Evolutionary conservation across 2,329 filamentous ascomycete species (phyloP).

Genomic region (Hymenoscyphus albidus): DNA sequence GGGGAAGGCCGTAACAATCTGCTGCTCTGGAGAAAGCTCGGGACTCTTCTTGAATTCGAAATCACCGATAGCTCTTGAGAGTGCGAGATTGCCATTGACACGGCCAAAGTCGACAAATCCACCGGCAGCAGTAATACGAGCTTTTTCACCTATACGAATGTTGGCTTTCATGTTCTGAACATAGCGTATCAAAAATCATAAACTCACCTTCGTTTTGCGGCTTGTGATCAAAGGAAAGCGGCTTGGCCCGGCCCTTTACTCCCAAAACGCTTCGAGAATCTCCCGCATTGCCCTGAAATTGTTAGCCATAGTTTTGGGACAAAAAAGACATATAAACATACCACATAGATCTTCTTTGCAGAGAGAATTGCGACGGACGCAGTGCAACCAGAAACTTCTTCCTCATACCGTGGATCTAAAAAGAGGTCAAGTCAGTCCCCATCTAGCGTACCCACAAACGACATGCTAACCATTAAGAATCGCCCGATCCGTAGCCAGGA

Average conservation of each 20-base stretch:
- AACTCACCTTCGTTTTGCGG: conserved; percentile 86
- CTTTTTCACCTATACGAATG: conserved; percentile 74
- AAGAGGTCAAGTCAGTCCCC: conserved; percentile 27
- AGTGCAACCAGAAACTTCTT: conserved; percentile 97
- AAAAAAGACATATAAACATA: conserved; percentile 50
- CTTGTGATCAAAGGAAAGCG: conserved; percentile 98
- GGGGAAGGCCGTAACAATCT: conserved; percentile 95
- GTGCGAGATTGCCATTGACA: conserved; percentile 94
- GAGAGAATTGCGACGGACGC: conserved; percentile 88
- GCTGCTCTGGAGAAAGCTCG: conserved; percentile 93
- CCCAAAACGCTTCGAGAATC: conserved; percentile 93
- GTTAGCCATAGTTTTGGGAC: conserved; percentile 26
- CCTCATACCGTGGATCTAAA: conserved; percentile 95
- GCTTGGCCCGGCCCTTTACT: conserved; percentile 95
- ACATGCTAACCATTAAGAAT: conserved; percentile 78
- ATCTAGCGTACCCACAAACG: conserved; percentile 1
- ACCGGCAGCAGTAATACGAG: conserved; percentile 89
- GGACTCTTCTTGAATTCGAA: conserved; percentile 99
- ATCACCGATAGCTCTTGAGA: conserved; percentile 96
- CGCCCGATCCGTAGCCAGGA: conserved; percentile 90
- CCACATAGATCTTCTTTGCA: conserved; percentile 88
- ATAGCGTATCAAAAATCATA: not conserved
- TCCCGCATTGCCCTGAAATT: conserved; percentile 81
- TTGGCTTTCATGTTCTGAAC: conserved; percentile 23
- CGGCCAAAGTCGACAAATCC: conserved; percentile 98